These are phyloP conservation scores for Chytriomyces sp. DNA, from an alignment of 192 early-diverging fungal species.

Conservation along the genomic window DNA sequence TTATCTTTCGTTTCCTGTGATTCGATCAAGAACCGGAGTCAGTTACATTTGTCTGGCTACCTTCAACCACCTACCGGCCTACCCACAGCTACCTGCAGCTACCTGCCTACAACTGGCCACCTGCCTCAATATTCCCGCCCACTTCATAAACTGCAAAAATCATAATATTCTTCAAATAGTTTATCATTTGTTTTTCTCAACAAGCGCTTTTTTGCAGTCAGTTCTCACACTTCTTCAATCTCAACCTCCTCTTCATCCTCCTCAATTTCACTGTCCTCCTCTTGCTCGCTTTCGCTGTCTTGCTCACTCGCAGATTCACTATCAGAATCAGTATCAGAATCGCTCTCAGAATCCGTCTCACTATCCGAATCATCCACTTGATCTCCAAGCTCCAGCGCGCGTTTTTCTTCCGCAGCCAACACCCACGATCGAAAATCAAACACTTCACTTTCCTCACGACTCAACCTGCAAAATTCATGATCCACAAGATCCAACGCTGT, in stretches of 20 bases:
- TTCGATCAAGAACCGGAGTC: too few relatives aligned
- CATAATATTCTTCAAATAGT: too few relatives aligned
- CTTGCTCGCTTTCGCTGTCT: neutral
- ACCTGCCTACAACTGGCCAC: neutral
- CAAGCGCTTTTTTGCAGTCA: neutral
- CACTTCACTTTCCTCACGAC: constrained; percentile 22
- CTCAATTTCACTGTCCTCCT: constrained; percentile 4
- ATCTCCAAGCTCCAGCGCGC: constrained; percentile 1
- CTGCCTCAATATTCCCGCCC: neutral
- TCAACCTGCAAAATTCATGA: constrained; percentile 66
- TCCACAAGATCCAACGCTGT: constrained; percentile 72
- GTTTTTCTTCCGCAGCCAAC: constrained; percentile 23
- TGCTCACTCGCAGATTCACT: neutral
- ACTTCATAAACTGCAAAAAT: too few relatives aligned
- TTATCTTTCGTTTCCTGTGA: too few relatives aligned
- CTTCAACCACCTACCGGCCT: too few relatives aligned
- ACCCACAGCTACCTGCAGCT: neutral
- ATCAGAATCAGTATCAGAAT: constrained; percentile 10
- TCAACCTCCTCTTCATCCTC: neutral
- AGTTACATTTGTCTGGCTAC: too few relatives aligned
- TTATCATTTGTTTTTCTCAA: neutral
- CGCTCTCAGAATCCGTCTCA: constrained; percentile 8
- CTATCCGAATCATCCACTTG: neutral
- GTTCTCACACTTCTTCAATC: neutral
- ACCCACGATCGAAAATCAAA: constrained; percentile 53